phyloP scores from a whole-genome alignment of 495 filamentous ascomycete species.

The Daldinia vernicosa region DNA sequence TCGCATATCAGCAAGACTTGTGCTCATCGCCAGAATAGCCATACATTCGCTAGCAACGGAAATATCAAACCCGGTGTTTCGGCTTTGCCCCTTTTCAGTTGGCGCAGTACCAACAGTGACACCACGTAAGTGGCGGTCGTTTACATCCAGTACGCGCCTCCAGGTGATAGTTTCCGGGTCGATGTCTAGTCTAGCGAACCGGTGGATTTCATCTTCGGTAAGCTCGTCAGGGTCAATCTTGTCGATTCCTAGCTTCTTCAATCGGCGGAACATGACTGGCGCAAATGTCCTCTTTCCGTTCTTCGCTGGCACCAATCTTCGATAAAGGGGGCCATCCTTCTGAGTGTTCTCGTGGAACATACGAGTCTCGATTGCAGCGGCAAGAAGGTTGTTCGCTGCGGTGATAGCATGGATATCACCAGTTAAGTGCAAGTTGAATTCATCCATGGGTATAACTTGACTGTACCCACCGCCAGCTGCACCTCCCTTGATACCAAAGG shows the following conservation, averaged over 20 bases:
- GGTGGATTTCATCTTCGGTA: slow-evolving; percentile 84
- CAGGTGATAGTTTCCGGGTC: slow-evolving; percentile 97
- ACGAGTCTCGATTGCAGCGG: slow-evolving; percentile 95
- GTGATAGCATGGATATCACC: slow-evolving; percentile 98
- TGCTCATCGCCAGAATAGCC: slow-evolving; percentile 96
- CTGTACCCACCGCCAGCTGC: slow-evolving; percentile 97
- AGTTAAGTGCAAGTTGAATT: slow-evolving; percentile 97
- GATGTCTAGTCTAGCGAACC: slow-evolving; percentile 93
- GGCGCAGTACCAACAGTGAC: slow-evolving; percentile 86
- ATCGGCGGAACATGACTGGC: slow-evolving; percentile 87
- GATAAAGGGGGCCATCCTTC: slow-evolving; percentile 89
- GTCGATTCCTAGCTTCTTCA: slow-evolving; percentile 94
- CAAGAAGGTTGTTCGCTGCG: slow-evolving; percentile 97
- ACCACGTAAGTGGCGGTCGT: slow-evolving; percentile 90
- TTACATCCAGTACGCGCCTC: slow-evolving; percentile 95
- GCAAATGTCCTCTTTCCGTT: slow-evolving; percentile 88
- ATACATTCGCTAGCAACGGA: slow-evolving; percentile 98
- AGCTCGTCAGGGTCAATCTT: slow-evolving; percentile 93
- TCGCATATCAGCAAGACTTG: slow-evolving; percentile 85
- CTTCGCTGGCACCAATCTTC: slow-evolving; percentile 85
- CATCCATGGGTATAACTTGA: slow-evolving; percentile 99
- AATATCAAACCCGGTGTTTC: slow-evolving; percentile 94
- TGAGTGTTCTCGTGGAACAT: slow-evolving; percentile 98
- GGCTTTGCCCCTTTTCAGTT: slow-evolving; percentile 86
- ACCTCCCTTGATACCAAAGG: slow-evolving; percentile 98